Percentiles rank a stretch among this genome's conserved stretches.
Evolutionary conservation across 768 basidiomycete species (phyloP).

Genomic region (Tricholomella constricta): DNA sequence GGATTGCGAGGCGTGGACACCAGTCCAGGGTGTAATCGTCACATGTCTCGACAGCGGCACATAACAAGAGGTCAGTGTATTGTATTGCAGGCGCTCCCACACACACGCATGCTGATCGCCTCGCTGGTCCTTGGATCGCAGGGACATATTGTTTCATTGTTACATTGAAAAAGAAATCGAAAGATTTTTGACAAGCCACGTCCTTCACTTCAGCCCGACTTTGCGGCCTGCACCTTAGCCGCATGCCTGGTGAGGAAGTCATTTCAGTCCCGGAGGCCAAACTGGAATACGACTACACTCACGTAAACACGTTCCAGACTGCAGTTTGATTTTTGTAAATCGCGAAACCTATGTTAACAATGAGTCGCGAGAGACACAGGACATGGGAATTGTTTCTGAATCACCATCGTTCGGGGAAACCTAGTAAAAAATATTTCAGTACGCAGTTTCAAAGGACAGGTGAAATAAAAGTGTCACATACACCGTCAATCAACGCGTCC

Average conservation of each 20-base stretch:
- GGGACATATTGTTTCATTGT: neutral
- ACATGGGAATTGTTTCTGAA: neutral
- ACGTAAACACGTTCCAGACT: conserved; percentile 56
- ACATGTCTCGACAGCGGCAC: conserved; percentile 11
- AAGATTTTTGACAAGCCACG: neutral
- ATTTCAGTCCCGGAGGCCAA: neutral
- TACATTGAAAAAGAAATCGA: neutral
- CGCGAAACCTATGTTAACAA: conserved; percentile 38
- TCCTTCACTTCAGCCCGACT: conserved; percentile 24
- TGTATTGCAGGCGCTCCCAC: neutral
- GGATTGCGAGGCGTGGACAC: conserved; percentile 20
- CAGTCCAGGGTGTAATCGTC: conserved; percentile 21
- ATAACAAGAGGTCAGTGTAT: conserved; percentile 7
- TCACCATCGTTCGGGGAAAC: conserved; percentile 60
- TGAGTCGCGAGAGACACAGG: neutral
- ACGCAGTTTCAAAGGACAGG: neutral
- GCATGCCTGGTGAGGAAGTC: conserved; percentile 28
- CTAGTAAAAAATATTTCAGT: conserved; percentile 18
- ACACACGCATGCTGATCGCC: neutral
- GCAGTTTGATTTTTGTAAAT: conserved; percentile 55
- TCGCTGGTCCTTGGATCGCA: neutral
- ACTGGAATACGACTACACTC: conserved; percentile 14
- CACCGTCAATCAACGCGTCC: conserved; percentile 51
- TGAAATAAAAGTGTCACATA: conserved; percentile 18
- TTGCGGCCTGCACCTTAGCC: conserved; percentile 34